Conservation (phyloP, 2,329 filamentous ascomycete genomes). For the Colletotrichum sp. region DNA sequence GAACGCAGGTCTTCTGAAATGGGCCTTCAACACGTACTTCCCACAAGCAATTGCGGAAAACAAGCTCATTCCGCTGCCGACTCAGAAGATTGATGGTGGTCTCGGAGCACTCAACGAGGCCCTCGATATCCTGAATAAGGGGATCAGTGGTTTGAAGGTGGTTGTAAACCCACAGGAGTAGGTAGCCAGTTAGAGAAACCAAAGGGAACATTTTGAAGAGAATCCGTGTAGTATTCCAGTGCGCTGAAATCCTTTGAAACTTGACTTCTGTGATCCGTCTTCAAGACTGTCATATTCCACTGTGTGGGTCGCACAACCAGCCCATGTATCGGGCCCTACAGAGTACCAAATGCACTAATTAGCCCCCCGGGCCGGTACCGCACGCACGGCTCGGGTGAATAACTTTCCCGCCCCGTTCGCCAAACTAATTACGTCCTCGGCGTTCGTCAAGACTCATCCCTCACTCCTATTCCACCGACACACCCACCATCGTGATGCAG, state of each 20-base stretch:
- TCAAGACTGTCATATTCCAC: background rate
- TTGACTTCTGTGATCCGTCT: background rate
- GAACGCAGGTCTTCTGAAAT: background rate
- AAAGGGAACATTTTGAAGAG: background rate
- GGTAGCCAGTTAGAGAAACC: background rate
- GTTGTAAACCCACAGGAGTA: background rate
- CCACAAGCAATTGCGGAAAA: background rate
- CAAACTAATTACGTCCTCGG: background rate
- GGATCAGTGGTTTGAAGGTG: slow-evolving; percentile 4
- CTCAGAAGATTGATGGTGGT: background rate
- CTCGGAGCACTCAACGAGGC: background rate
- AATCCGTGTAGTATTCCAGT: background rate
- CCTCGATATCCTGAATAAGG: background rate
- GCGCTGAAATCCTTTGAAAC: background rate
- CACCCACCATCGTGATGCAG: background rate
- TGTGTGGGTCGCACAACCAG: background rate
- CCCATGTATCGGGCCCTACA: no score
- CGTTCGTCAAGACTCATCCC: background rate
- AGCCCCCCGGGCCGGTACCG: no score
- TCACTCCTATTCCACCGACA: background rate
- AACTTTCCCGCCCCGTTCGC: background rate
- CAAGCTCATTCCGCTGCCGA: background rate
- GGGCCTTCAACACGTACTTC: slow-evolving; percentile 1
- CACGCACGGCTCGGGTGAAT: background rate
- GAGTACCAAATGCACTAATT: no score